Conservation (phyloP, 805 yeast genomes). For the Torulaspora franciscae region DNA sequence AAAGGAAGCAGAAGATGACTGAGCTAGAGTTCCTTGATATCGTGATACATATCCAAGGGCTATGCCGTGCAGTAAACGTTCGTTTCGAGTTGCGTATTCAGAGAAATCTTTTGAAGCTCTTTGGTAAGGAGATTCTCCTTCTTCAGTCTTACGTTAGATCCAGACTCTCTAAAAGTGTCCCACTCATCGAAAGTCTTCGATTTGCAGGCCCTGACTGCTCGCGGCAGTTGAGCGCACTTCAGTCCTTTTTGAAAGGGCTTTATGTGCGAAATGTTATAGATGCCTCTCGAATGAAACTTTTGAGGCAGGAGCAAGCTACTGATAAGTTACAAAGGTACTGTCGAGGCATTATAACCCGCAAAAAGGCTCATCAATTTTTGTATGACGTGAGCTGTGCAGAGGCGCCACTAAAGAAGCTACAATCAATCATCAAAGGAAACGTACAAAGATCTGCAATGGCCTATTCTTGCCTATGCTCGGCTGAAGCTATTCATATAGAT, state of each 20-base stretch:
- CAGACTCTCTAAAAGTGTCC: slow-evolving; percentile 28
- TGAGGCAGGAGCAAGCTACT: slow-evolving; percentile 29
- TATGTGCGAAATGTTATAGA: slow-evolving; percentile 28
- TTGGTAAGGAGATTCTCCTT: slow-evolving; percentile 44
- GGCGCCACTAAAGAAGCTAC: slow-evolving; percentile 20
- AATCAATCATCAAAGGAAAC: slow-evolving; percentile 18
- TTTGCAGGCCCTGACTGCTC: slow-evolving; percentile 5
- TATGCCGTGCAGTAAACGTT: slow-evolving; percentile 61
- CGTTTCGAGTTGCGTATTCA: slow-evolving; percentile 62
- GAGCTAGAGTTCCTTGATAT: slow-evolving; percentile 28
- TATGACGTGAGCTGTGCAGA: slow-evolving; percentile 4
- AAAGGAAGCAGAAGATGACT: slow-evolving; percentile 29
- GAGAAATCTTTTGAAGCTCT: slow-evolving; percentile 55
- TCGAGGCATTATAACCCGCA: slow-evolving; percentile 38
- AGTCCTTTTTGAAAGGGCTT: slow-evolving; percentile 51
- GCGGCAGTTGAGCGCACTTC: slow-evolving; percentile 45
- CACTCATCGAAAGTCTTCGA: neutral
- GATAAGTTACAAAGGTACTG: slow-evolving; percentile 38
- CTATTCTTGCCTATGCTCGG: neutral
- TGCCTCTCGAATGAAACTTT: slow-evolving; percentile 19
- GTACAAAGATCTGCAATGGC: neutral
- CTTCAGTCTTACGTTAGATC: slow-evolving; percentile 55
- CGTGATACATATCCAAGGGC: slow-evolving; percentile 57
- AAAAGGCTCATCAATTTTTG: slow-evolving; percentile 4
- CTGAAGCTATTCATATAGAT: neutral